phyloP scores from a whole-genome alignment of 78 protist species.

The Dictyostelium capitatum region DNA sequence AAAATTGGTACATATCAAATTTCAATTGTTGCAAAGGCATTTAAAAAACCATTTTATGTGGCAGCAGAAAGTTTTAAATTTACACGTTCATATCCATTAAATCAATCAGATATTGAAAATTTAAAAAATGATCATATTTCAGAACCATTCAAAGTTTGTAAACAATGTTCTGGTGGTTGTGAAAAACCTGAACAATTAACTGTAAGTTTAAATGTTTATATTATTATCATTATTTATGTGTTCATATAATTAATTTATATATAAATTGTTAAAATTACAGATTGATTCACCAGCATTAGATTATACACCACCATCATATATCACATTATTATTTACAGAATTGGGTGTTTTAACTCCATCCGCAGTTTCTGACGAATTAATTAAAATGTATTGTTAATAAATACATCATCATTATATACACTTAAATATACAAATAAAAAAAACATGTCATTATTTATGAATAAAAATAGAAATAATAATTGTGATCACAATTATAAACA shows the following conservation, averaged over 20 bases:
- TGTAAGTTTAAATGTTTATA: too few relatives aligned
- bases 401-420: too few relatives aligned
- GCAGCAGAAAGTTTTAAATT: conserved; percentile 98
- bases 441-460: not conserved
- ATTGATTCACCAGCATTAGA: conserved; percentile 90
- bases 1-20: conserved; percentile 93
- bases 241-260: not conserved
- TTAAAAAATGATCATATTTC: conserved; percentile 38
- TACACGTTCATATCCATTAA: conserved; percentile 92
- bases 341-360: conserved; percentile 99
- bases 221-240: not conserved
- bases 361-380: conserved; percentile 97
- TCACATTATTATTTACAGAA: conserved; percentile 98
- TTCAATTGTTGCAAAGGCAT: conserved; percentile 93
- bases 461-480: not conserved
- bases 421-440: not conserved
- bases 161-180: conserved; percentile 43
- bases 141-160: conserved; percentile 39
- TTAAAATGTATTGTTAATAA: conserved; percentile 90
- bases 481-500: not conserved
- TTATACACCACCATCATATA: conserved; percentile 98
- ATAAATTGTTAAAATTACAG: not conserved
- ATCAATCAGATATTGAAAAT: conserved; percentile 89
- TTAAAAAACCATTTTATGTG: conserved; percentile 95
- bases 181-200: conserved; percentile 48